Base-by-base conservation (phyloP, 345 rosid species). In the Citropsis articulata region DNA sequence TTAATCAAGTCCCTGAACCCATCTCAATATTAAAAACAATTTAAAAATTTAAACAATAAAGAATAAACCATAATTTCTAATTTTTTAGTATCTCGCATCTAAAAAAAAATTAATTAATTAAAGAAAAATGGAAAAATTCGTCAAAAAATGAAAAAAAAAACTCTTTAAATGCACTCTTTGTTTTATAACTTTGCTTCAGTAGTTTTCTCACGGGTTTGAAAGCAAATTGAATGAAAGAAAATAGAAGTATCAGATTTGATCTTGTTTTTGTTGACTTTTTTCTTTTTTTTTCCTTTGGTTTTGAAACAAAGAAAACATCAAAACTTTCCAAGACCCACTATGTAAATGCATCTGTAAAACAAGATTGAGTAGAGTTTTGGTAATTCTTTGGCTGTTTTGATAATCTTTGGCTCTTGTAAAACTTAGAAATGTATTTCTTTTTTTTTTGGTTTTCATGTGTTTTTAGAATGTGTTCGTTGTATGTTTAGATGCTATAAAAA, bases 401-500 rank as follows among this genome's bases (percentile, higher is more conserved):
- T 72, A 22, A 57, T 31, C 22, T n/a, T 40, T 33, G 35, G 35
- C 35, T 33, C 35, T 35, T 35, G 45, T 75, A 64, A 60, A 48
- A 48, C 62, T 75, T 75, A 30, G 30, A 28, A 48, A 8, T 21
- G 5, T 40, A 22, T 21, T 38, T 21, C 3, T 73, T 35, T 35
- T 33, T 73, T 18, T 4, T 73, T 5, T 4, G 10, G 7, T 5
- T 22, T 73, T 4, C 24, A 0, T 33, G 14, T 33, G n/a, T 42
- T 70, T 38, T 33, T 6, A 28, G 36, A 42, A 45, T 31, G 24
- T 28, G 45, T 30, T 64, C 53, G 30, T 12, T 42, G 16, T 28
- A n/a, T 73, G 61, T 75, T 63, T 75, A 13, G 70, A 28, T 45
- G 42, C 61, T 62, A n/a, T 28, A 38, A 63, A 63, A 62, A 45